A percentile compares a stretch with the other conserved stretches of the same genome.
These are phyloP conservation scores for Aspergillus quadrilineatus DNA, from an alignment of 2,329 filamentous ascomycete genomes.

Conservation along the genomic window DNA sequence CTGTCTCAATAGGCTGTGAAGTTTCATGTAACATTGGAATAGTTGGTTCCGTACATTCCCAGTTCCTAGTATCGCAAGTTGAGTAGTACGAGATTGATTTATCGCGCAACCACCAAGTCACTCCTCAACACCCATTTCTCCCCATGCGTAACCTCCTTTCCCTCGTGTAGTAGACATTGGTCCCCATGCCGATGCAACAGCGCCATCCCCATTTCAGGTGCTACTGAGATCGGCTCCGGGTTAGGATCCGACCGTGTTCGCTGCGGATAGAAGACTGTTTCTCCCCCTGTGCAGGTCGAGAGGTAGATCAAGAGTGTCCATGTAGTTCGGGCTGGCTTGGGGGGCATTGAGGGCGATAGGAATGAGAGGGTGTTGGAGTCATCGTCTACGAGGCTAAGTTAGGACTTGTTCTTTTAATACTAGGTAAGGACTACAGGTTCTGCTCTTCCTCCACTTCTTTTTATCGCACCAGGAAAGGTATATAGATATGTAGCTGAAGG, in stretches of 20 bases:
- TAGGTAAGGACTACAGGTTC: background rate
- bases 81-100: constrained; percentile 9
- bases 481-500: background rate
- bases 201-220: constrained; percentile 78
- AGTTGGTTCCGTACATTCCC: background rate
- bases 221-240: constrained; percentile 67
- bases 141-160: constrained; percentile 71
- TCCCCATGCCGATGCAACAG: constrained; percentile 85
- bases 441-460: background rate
- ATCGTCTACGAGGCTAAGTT: constrained; percentile 62
- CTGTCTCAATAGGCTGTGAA: background rate
- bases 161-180: constrained; percentile 87
- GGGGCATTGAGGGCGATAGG: constrained; percentile 43
- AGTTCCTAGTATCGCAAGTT: no score
- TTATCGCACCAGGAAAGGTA: background rate
- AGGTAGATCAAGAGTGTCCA: constrained; percentile 91
- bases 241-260: constrained; percentile 44
- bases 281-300: constrained; percentile 78
- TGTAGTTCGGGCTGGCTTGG: constrained; percentile 66
- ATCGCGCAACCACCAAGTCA: constrained; percentile 59
- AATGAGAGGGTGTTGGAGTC: constrained; percentile 74
- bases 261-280: constrained; percentile 88
- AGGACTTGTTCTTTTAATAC: background rate
- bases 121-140: constrained; percentile 92
- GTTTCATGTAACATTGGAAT: background rate